Conservation (phyloP, 805 yeast genomes). For the Ogataea nonfermentans region DNA sequence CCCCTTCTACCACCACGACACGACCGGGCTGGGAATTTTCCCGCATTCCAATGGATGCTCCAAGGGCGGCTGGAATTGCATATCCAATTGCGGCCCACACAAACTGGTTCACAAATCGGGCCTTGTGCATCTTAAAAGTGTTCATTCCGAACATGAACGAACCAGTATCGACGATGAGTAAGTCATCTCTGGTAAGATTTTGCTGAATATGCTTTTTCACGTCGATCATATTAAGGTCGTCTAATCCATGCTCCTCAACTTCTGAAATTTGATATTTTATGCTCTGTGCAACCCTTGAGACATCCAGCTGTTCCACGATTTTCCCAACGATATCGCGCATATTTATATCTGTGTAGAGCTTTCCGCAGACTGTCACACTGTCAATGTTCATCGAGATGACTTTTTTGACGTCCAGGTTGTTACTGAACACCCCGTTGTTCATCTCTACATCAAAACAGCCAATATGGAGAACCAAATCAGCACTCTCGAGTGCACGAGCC, state of each 20-base stretch:
- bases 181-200: conserved; percentile 38
- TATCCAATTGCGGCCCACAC: conserved; percentile 53
- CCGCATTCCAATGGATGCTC: conserved; percentile 42
- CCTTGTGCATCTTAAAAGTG: conserved; percentile 37
- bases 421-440: conserved; percentile 60
- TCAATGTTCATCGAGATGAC: conserved; percentile 43
- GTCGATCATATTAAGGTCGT: conserved; percentile 34
- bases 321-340: conserved; percentile 35
- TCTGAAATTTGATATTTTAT: not conserved
- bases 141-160: conserved; percentile 45
- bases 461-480: conserved; percentile 69
- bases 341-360: conserved; percentile 29
- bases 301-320: conserved; percentile 40
- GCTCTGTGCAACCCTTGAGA: conserved; percentile 13
- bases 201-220: conserved; percentile 36
- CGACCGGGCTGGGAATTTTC: conserved; percentile 40
- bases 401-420: conserved; percentile 27
- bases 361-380: conserved; percentile 37
- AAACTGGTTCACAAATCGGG: conserved; percentile 37
- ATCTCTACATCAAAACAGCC: conserved; percentile 68
- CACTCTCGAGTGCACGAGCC: conserved; percentile 40
- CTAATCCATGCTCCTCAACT: not conserved
- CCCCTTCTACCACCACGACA: conserved; percentile 48
- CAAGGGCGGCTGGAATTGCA: conserved; percentile 51
- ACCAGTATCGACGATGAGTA: conserved; percentile 46